Percentiles rank a stretch among this genome's conserved stretches.
Conservation (phyloP, 495 filamentous ascomycete species). For the Usnea hakonensis region DNA sequence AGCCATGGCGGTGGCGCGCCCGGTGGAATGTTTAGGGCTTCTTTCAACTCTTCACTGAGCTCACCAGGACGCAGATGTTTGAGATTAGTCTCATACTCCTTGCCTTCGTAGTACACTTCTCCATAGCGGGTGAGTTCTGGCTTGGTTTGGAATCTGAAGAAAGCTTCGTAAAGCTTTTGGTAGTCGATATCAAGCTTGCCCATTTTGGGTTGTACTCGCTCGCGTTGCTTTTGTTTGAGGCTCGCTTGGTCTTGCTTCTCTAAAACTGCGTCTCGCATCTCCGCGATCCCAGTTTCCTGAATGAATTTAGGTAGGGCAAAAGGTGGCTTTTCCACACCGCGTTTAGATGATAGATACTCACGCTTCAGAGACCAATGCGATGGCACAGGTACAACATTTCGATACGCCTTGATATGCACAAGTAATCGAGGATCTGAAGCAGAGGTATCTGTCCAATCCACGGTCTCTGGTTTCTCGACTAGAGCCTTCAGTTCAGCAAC, state of each 20-base stretch:
- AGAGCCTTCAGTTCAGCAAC: constrained; percentile 91
- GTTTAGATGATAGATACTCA: constrained; percentile 92
- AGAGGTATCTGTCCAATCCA: constrained; percentile 97
- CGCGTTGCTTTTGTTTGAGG: constrained; percentile 90
- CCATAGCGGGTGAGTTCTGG: constrained; percentile 89
- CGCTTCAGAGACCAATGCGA: constrained; percentile 91
- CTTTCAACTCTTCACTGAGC: constrained; percentile 79
- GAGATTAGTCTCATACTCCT: constrained; percentile 94
- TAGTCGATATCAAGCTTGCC: constrained; percentile 97
- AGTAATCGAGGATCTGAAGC: constrained; percentile 82
- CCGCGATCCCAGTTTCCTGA: constrained; percentile 90
- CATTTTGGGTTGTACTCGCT: constrained; percentile 93
- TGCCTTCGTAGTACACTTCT: constrained; percentile 97
- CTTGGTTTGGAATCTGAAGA: constrained; percentile 95
- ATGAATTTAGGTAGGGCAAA: constrained; percentile 96
- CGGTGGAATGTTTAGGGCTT: constrained; percentile 88
- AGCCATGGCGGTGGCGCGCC: constrained; percentile 95
- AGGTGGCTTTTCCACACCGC: constrained; percentile 89
- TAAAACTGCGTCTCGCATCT: constrained; percentile 93
- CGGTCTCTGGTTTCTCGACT: constrained; percentile 83
- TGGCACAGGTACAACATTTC: constrained; percentile 93
- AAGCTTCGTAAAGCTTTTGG: constrained; percentile 93
- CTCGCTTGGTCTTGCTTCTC: constrained; percentile 89
- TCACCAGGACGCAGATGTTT: constrained; percentile 85
- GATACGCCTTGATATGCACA: constrained; percentile 87